Conservation (phyloP, 129 eudicot species). For the Centella asiatica region DNA sequence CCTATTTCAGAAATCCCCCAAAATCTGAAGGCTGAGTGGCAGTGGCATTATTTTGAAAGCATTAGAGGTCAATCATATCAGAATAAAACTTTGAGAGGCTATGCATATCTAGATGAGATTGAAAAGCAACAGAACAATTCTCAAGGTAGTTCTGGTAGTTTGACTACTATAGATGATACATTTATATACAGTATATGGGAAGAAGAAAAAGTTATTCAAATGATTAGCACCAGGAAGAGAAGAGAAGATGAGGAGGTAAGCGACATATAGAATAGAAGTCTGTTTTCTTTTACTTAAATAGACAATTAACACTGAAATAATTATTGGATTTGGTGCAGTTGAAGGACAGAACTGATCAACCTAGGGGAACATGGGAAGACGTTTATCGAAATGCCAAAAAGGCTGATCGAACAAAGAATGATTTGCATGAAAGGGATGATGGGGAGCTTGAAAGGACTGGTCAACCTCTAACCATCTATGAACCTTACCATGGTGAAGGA, state of each 20-base stretch:
- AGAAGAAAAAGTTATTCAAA: constrained; percentile 54
- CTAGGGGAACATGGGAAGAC: constrained; percentile 93
- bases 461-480: constrained; percentile 78
- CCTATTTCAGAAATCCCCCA: constrained; percentile 48
- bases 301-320: background rate
- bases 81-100: constrained; percentile 30
- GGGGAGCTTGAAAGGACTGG: constrained; percentile 96
- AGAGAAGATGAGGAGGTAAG: constrained; percentile 87
- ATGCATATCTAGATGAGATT: constrained; percentile 39
- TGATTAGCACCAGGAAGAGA: constrained; percentile 40
- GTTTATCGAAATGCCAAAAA: constrained; percentile 77
- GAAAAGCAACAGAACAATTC: constrained; percentile 41
- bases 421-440: constrained; percentile 92
- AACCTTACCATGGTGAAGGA: constrained; percentile 94
- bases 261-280: background rate
- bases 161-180: constrained; percentile 31
- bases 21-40: constrained; percentile 58
- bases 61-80: constrained; percentile 22
- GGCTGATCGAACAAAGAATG: constrained; percentile 66
- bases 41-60: constrained; percentile 57
- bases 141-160: constrained; percentile 20
- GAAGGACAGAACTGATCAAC: constrained; percentile 87
- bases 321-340: constrained; percentile 36
- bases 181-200: constrained; percentile 78
- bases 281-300: background rate